Percentiles rank a stretch among this genome's conserved stretches.
phyloP scores from a whole-genome alignment of 306 rosid genomes.

The Acacia crassicarpa region DNA sequence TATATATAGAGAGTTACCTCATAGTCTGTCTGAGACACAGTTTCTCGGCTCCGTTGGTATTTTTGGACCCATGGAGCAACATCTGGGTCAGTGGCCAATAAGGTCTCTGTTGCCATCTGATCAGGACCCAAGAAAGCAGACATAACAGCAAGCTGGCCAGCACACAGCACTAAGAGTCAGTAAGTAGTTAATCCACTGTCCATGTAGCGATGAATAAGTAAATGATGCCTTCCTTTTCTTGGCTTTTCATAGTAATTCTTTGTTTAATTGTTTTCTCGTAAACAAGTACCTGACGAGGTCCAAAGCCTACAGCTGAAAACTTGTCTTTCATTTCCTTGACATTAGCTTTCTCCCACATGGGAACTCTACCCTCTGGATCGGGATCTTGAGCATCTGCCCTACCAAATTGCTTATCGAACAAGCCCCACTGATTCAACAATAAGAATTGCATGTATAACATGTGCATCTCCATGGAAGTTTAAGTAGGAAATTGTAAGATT shows the following conservation, averaged over 20 bases:
- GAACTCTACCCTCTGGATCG: conserved; percentile 95
- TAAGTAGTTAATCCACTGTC: background rate
- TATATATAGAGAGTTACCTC: conserved; percentile 47
- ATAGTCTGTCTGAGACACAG: conserved; percentile 91
- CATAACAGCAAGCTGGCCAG: conserved; percentile 78
- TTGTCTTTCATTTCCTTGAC: conserved; percentile 90
- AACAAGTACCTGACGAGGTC: conserved; percentile 86
- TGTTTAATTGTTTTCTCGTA: background rate
- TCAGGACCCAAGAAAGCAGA: conserved; percentile 94
- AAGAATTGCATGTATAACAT: conserved; percentile 23
- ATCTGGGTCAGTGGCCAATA: conserved; percentile 74
- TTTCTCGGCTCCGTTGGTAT: conserved; percentile 90
- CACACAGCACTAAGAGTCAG: conserved; percentile 19
- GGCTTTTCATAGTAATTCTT: background rate
- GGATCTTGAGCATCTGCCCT: conserved; percentile 84
- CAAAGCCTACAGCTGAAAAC: conserved; percentile 82
- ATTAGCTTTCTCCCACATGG: conserved; percentile 79
- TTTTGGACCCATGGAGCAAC: conserved; percentile 91
- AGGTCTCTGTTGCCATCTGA: conserved; percentile 73
- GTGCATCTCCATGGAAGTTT: background rate
- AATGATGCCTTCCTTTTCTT: background rate
- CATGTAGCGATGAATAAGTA: background rate
- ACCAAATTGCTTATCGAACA: conserved; percentile 83
- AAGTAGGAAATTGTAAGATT: background rate
- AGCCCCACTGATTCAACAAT: conserved; percentile 72